phyloP scores from a whole-genome alignment of 2,329 filamentous ascomycete genomes.

The Aureobasidium pullulans region DNA sequence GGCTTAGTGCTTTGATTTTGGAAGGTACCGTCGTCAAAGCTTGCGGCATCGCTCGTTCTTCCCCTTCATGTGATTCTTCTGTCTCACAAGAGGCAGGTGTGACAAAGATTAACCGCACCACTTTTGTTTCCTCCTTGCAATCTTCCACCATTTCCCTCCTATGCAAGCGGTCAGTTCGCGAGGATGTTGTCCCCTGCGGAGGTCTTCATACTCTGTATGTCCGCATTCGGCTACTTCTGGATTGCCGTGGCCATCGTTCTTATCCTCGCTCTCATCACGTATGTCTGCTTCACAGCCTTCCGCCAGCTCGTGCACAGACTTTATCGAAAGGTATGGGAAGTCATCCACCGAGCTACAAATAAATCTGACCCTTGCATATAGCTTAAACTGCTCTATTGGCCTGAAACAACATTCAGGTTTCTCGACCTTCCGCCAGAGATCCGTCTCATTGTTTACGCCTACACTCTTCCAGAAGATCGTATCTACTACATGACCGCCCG shows the following conservation, averaged over 20 bases:
- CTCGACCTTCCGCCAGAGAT: not conserved
- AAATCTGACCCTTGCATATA: not conserved
- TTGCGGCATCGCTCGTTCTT: too few relatives aligned
- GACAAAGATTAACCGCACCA: too few relatives aligned
- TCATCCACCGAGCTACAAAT: too few relatives aligned
- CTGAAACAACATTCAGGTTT: not conserved
- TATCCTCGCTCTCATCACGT: not conserved
- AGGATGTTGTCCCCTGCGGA: too few relatives aligned
- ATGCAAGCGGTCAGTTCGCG: too few relatives aligned
- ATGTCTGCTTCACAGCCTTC: not conserved
- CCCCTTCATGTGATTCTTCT: too few relatives aligned
- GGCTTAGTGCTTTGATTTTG: too few relatives aligned
- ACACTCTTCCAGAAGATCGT: not conserved
- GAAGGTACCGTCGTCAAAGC: too few relatives aligned
- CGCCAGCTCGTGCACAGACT: not conserved
- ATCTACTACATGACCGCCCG: conserved; percentile 3
- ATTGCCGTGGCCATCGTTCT: not conserved
- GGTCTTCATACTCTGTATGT: not conserved
- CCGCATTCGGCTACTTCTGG: not conserved
- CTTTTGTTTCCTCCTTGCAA: too few relatives aligned
- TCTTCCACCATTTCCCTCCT: too few relatives aligned
- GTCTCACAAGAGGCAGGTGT: too few relatives aligned
- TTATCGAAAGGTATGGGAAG: not conserved
- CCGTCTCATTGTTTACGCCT: not conserved
- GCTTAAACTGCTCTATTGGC: not conserved